Percentiles rank a stretch among this genome's conserved stretches.
Conservation (phyloP, 306 rosid genomes). For the Glycine tomentella region DNA sequence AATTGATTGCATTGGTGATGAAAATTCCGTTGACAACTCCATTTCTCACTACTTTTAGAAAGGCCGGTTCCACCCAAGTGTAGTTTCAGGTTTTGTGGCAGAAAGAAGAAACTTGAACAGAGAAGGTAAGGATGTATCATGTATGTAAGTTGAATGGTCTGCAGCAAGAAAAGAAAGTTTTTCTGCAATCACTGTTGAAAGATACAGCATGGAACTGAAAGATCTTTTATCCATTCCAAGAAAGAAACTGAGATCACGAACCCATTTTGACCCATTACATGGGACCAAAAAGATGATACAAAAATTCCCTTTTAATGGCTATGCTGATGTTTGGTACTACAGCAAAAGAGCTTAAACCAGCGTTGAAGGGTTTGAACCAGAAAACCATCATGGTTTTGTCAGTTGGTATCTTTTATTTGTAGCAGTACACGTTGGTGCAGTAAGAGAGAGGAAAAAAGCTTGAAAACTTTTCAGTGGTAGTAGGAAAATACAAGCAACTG, state of each 20-base stretch:
- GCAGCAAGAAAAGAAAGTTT: slow-evolving; percentile 32
- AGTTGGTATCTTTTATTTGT: slow-evolving; percentile 58
- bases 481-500: slow-evolving; percentile 21
- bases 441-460: slow-evolving; percentile 2
- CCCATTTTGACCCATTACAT: slow-evolving; percentile 45
- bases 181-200: slow-evolving; percentile 54
- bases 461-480: not conserved
- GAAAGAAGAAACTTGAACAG: slow-evolving; percentile 42
- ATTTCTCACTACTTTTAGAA: slow-evolving; percentile 45
- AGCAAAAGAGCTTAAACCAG: slow-evolving; percentile 9
- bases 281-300: slow-evolving; percentile 52
- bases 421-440: slow-evolving; percentile 43
- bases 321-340: slow-evolving; percentile 39
- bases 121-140: slow-evolving; percentile 22
- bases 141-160: slow-evolving; percentile 42
- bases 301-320: slow-evolving; percentile 51
- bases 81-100: slow-evolving; percentile 56
- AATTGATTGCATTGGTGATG: slow-evolving; percentile 32
- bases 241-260: slow-evolving; percentile 51
- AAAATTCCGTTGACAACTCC: slow-evolving; percentile 48
- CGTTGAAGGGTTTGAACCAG: slow-evolving; percentile 47
- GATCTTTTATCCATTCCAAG: slow-evolving; percentile 50
- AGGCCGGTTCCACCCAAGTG: slow-evolving; percentile 37
- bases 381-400: slow-evolving; percentile 59
- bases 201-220: slow-evolving; percentile 53